Evolutionary conservation across 2,329 filamentous ascomycete genomes (phyloP).

Genomic region (Tolypocladium inflatum): DNA sequence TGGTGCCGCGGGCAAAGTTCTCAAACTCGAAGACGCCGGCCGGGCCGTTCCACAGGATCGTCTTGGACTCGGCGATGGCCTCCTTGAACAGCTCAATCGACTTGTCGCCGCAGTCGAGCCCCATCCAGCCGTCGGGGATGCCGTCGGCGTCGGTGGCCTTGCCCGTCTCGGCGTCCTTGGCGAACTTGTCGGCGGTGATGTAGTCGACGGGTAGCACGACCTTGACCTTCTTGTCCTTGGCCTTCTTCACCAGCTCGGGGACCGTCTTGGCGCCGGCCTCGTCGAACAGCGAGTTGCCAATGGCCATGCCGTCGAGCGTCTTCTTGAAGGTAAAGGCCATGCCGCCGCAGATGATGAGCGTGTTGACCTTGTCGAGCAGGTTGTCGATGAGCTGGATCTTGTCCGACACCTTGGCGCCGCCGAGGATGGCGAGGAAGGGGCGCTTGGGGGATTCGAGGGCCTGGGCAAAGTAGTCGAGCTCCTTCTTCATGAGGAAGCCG

Average conservation of each 20-base stretch:
- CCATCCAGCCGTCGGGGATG: conserved; percentile 97
- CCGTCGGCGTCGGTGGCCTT: conserved; percentile 78
- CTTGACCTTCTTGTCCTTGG: conserved; percentile 92
- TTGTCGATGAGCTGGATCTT: conserved; percentile 99
- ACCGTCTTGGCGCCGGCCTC: conserved; percentile 92
- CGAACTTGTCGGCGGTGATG: conserved; percentile 92
- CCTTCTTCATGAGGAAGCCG: conserved; percentile 99
- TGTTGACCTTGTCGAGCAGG: conserved; percentile 95
- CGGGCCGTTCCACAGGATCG: conserved; percentile 98
- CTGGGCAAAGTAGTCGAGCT: conserved; percentile 98
- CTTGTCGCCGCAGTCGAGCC: conserved; percentile 88
- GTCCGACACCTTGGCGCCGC: conserved; percentile 96
- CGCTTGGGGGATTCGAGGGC: conserved; percentile 87
- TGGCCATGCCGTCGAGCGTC: conserved; percentile 82
- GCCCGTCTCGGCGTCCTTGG: conserved; percentile 70
- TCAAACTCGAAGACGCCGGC: conserved; percentile 97
- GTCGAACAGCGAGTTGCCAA: conserved; percentile 87
- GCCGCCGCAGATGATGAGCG: conserved; percentile 87
- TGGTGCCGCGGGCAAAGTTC: conserved; percentile 85
- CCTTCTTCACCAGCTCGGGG: conserved; percentile 80
- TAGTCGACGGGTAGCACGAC: conserved; percentile 92
- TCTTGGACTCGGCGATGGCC: conserved; percentile 81
- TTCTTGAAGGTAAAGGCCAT: conserved; percentile 99
- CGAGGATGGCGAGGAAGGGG: conserved; percentile 96
- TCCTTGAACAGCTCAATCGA: conserved; percentile 80